phyloP scores from a whole-genome alignment of 768 basidiomycete species.

The Fistulinella prunicolor region DNA sequence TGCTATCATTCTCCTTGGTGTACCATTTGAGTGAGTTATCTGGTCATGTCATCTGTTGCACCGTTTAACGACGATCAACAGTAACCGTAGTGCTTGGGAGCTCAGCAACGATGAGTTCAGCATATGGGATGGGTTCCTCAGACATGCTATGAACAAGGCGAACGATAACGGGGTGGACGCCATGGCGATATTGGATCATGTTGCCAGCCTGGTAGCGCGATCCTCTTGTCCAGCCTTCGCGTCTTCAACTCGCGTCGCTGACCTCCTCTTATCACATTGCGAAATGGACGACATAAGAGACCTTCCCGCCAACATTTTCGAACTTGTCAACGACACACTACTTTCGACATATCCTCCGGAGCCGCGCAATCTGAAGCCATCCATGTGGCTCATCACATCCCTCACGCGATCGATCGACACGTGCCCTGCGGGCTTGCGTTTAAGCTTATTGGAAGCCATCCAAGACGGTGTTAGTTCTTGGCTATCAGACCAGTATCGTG shows the following conservation, averaged over 20 bases:
- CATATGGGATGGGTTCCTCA: constrained; percentile 59
- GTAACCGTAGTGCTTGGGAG: constrained; percentile 48
- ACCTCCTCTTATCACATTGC: constrained; percentile 55
- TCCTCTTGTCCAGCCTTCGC: constrained; percentile 38
- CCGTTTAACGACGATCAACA: constrained; percentile 17
- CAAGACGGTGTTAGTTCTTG: constrained; percentile 58
- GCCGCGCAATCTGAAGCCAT: constrained; percentile 47
- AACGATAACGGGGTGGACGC: constrained; percentile 60
- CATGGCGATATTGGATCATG: constrained; percentile 49
- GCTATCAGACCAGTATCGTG: constrained; percentile 57
- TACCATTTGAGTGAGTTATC: constrained; percentile 59
- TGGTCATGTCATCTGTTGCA: constrained; percentile 1
- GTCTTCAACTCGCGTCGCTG: constrained; percentile 54
- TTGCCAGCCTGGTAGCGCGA: constrained; percentile 47
- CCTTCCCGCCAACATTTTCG: constrained; percentile 52
- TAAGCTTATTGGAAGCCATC: constrained; percentile 44
- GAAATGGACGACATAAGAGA: constrained; percentile 49
- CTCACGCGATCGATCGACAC: constrained; percentile 52
- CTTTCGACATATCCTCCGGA: constrained; percentile 65
- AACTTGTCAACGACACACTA: constrained; percentile 60
- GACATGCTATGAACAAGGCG: constrained; percentile 49
- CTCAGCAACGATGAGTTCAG: constrained; percentile 51
- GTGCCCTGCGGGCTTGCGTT: constrained; percentile 49
- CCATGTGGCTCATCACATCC: constrained; percentile 61
- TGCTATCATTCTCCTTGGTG: constrained; percentile 46